phyloP scores from a whole-genome alignment of 257 asterid species.

The Capsicum rhomboideum region DNA sequence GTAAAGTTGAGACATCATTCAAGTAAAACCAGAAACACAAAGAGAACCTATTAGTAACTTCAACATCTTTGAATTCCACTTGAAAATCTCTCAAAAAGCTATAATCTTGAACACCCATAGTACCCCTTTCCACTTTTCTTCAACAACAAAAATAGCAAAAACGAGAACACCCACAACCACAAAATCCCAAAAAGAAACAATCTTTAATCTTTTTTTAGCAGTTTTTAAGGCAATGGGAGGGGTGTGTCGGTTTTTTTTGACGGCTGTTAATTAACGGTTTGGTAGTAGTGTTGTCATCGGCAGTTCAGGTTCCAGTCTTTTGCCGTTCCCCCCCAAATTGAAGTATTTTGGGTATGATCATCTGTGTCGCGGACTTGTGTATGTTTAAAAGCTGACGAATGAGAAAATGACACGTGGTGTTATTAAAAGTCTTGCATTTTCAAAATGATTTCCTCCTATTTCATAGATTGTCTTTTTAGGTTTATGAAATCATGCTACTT shows the following conservation, averaged over 20 bases:
- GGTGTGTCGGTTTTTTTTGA: conserved; percentile 16
- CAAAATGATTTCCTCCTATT: not conserved
- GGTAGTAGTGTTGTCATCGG: conserved; percentile 50
- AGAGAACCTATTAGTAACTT: conserved; percentile 35
- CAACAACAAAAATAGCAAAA: not conserved
- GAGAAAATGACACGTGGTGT: not conserved
- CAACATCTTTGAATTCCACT: conserved; percentile 39
- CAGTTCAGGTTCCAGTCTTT: conserved; percentile 54
- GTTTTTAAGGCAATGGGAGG: conserved; percentile 9
- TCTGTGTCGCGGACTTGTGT: conserved; percentile 16
- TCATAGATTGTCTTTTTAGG: not conserved
- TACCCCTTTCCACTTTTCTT: conserved; percentile 12
- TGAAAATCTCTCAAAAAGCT: conserved; percentile 44
- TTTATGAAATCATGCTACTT: not conserved
- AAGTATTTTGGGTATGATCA: conserved; percentile 19
- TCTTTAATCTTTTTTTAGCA: not conserved
- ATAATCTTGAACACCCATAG: conserved; percentile 31
- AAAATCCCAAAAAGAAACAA: conserved; percentile 1
- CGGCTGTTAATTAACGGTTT: conserved; percentile 89
- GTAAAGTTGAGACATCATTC: conserved; percentile 31
- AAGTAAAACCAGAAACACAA: conserved; percentile 82
- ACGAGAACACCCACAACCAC: conserved; percentile 5
- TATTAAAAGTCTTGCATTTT: not conserved
- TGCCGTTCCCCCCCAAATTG: conserved; percentile 41
- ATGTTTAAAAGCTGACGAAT: not conserved